Conservation (phyloP, 78 protist species). For the Paulinella micropora region DNA sequence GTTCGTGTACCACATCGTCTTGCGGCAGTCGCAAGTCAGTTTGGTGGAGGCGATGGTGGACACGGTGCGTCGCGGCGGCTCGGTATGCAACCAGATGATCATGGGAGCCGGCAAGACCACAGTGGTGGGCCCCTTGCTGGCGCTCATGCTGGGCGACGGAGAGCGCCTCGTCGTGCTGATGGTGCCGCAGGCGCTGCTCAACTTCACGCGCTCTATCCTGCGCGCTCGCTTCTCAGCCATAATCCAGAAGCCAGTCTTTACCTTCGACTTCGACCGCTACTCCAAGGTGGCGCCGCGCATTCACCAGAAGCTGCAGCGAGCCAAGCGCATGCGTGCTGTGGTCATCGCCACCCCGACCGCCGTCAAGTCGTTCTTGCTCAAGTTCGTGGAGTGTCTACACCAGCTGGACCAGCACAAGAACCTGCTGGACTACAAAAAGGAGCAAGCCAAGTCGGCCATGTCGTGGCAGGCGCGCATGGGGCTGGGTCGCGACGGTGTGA, state of each 20-base stretch:
- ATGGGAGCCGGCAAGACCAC: slow-evolving; percentile 71
- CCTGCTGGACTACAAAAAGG: too few species aligned
- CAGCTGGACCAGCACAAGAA: too few species aligned
- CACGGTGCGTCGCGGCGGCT: not conserved
- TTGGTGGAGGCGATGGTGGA: not conserved
- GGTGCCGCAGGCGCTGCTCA: slow-evolving; percentile 46
- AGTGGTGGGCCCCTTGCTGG: slow-evolving; percentile 51
- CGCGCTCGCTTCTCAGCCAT: slow-evolving; percentile 33
- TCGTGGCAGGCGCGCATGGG: not conserved
- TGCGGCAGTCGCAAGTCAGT: slow-evolving; percentile 26
- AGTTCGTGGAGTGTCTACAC: slow-evolving; percentile 41
- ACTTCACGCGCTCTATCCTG: slow-evolving; percentile 26
- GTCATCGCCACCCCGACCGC: slow-evolving; percentile 33
- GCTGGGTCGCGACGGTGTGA: not conserved
- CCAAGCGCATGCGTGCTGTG: not conserved
- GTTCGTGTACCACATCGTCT: slow-evolving; percentile 36
- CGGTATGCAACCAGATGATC: slow-evolving; percentile 40
- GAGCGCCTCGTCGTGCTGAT: slow-evolving; percentile 1
- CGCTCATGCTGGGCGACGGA: slow-evolving; percentile 47
- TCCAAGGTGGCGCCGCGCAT: not conserved
- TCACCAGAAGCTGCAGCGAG: not conserved
- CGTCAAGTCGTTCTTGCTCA: slow-evolving; percentile 42
- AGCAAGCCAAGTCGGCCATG: not conserved
- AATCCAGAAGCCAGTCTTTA: slow-evolving; percentile 38
- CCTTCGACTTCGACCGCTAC: slow-evolving; percentile 30